These are phyloP conservation scores for Phytophthora vignae DNA, from an alignment of 352 stramenopile species.

Conservation along the genomic window DNA sequence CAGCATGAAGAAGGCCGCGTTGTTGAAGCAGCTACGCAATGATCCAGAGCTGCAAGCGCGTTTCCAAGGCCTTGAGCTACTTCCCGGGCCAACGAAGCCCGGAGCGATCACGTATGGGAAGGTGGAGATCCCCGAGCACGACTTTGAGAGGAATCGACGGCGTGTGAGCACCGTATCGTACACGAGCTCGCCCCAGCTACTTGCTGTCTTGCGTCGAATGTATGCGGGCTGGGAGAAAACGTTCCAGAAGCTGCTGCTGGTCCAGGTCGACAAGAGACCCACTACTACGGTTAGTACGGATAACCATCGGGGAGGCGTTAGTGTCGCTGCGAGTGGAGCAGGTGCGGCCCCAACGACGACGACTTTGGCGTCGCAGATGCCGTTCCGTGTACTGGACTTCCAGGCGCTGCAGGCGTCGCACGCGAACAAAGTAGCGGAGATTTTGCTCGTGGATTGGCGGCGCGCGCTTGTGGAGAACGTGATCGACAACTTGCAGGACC, in stretches of 20 bases:
- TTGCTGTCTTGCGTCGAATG: conserved; percentile 87
- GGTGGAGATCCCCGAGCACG: conserved; percentile 73
- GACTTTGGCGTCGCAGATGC: conserved; percentile 67
- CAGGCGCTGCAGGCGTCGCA: conserved; percentile 76
- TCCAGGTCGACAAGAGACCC: conserved; percentile 58
- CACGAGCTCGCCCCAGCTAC: conserved; percentile 67
- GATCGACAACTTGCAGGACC: conserved; percentile 94
- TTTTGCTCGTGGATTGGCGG: conserved; percentile 89
- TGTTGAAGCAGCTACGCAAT: conserved; percentile 70
- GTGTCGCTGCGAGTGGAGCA: conserved; percentile 3
- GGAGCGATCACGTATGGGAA: conserved; percentile 72
- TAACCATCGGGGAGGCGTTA: conserved; percentile 12
- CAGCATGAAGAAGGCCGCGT: conserved; percentile 93
- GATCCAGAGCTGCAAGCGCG: conserved; percentile 68
- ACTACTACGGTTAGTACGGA: background rate
- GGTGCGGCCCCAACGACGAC: background rate
- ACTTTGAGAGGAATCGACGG: conserved; percentile 68
- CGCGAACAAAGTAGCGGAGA: conserved; percentile 79
- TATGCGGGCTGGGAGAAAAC: conserved; percentile 92
- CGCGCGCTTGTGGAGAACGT: conserved; percentile 92
- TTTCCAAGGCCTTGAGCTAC: conserved; percentile 77
- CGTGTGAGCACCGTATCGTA: conserved; percentile 57
- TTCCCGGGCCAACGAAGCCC: conserved; percentile 28
- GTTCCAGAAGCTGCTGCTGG: conserved; percentile 79
- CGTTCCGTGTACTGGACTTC: conserved; percentile 90